phyloP scores from a whole-genome alignment of 306 rosid genomes.

The Rubus parviflorus region DNA sequence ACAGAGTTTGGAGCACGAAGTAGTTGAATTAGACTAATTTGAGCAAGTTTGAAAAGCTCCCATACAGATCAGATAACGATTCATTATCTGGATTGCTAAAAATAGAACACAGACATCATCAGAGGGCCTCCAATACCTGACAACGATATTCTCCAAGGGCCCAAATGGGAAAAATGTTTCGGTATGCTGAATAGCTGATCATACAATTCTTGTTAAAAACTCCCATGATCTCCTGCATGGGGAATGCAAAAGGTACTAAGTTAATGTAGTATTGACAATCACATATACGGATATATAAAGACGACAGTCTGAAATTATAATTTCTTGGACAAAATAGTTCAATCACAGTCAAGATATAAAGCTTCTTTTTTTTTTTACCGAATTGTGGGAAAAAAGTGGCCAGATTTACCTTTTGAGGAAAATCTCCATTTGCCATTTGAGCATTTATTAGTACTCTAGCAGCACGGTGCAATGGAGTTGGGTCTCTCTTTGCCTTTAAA shows the following conservation, averaged over 20 bases:
- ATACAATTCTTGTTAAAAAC: constrained; percentile 46
- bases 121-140: constrained; percentile 27
- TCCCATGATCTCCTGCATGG: constrained; percentile 40
- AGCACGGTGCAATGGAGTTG: constrained; percentile 35
- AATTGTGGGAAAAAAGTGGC: not conserved
- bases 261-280: not conserved
- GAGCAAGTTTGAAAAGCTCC: not conserved
- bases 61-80: not conserved
- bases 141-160: constrained; percentile 29
- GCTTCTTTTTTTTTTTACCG: not conserved
- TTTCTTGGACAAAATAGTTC: not conserved
- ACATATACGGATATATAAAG: not conserved
- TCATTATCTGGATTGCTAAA: not conserved
- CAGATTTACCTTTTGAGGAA: constrained; percentile 35
- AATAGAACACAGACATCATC: not conserved
- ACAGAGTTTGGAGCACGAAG: not conserved
- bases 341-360: not conserved
- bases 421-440: constrained; percentile 36
- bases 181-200: constrained; percentile 44
- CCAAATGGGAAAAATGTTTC: constrained; percentile 30
- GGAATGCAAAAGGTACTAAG: not conserved
- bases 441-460: constrained; percentile 32
- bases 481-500: constrained; percentile 34
- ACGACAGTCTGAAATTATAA: not conserved
- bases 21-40: not conserved